Conservation (phyloP, 2,329 filamentous ascomycete genomes). For the Talaromyces pinophilus region DNA sequence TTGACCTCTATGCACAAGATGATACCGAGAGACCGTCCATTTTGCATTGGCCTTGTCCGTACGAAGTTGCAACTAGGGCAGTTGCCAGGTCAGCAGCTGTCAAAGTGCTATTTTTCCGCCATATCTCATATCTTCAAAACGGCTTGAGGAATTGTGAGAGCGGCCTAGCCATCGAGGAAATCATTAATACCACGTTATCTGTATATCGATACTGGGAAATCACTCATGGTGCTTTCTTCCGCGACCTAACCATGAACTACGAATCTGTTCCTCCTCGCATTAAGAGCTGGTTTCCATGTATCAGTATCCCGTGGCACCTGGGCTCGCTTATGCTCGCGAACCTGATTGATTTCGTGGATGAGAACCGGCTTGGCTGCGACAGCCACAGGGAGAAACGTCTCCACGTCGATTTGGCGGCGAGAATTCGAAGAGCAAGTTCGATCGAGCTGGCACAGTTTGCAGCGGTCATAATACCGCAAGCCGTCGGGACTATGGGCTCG, state of each 20-base stretch:
- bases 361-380: constrained; percentile 1
- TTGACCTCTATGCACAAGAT: constrained; percentile 5
- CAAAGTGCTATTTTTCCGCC: constrained; percentile 10
- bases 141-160: background rate
- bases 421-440: constrained; percentile 1
- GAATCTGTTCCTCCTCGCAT: background rate
- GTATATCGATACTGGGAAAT: constrained; percentile 12
- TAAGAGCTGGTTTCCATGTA: constrained; percentile 8
- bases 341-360: constrained; percentile 4
- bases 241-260: background rate
- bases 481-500: background rate
- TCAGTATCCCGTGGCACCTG: constrained; percentile 2
- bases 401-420: background rate
- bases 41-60: constrained; percentile 8
- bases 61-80: background rate
- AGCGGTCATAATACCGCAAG: background rate
- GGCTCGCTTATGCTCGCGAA: constrained; percentile 5
- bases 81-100: constrained; percentile 12
- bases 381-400: background rate
- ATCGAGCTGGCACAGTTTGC: constrained; percentile 8
- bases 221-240: constrained; percentile 8
- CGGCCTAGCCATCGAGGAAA: background rate
- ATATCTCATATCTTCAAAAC: constrained; percentile 11
- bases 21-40: background rate
- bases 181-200: constrained; percentile 1